Conservation (phyloP, 306 rosid species). For the Cucumis sativus region Cucumber_9930_V3 NC_026657.2:9863001-9863500, state of each 20-base stretch:
- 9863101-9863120: slow-evolving; percentile 96
- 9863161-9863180: not conserved
- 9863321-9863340: slow-evolving; percentile 69
- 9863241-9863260: slow-evolving; percentile 83
- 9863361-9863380: slow-evolving; percentile 65
- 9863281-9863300: slow-evolving; percentile 77
- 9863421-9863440: not conserved
- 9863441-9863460: not conserved
- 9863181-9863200: not conserved
- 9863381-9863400: slow-evolving; percentile 2
- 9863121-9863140: slow-evolving; percentile 92
- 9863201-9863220: slow-evolving; percentile 7
- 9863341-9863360: slow-evolving; percentile 96
- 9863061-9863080: slow-evolving; percentile 91
- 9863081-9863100: slow-evolving; percentile 95
- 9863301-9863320: slow-evolving; percentile 89
- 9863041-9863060: slow-evolving; percentile 60
- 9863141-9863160: slow-evolving; percentile 44
- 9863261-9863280: slow-evolving; percentile 96
- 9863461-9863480: not conserved
- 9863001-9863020: not conserved
- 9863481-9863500: not conserved
- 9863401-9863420: not conserved
- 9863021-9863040: slow-evolving; percentile 7
- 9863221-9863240: not conserved